Evolutionary conservation across 768 basidiomycete species (phyloP).

Genomic region (Tylopilus intermedius): DNA sequence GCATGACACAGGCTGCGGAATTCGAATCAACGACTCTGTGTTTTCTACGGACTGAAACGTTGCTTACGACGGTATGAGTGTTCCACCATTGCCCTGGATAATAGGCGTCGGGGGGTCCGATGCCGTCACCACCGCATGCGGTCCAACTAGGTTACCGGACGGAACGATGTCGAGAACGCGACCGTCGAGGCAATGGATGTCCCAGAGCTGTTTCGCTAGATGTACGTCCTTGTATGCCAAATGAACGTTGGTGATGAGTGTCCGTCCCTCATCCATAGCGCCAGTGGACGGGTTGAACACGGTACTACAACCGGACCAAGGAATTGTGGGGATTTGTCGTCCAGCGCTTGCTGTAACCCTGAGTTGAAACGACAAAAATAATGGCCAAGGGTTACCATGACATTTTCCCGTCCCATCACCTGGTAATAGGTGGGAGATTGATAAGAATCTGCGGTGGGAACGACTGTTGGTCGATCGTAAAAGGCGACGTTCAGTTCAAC

Average conservation of each 20-base stretch:
- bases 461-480: no score
- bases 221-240: constrained; percentile 27
- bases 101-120: neutral
- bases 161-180: constrained; percentile 24
- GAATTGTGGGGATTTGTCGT: neutral
- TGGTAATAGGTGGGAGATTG: no score
- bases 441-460: no score
- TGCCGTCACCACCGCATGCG: neutral
- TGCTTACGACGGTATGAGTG: constrained; percentile 32
- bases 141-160: constrained; percentile 2
- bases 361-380: neutral
- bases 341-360: neutral
- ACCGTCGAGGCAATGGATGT: constrained; percentile 28
- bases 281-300: no score
- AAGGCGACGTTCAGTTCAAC: no score
- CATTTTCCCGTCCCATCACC: neutral
- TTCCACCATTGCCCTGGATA: constrained; percentile 25
- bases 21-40: constrained; percentile 13
- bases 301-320: no score
- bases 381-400: neutral
- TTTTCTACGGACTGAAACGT: neutral
- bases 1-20: constrained; percentile 49
- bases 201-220: constrained; percentile 28
- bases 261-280: constrained; percentile 4
- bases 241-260: constrained; percentile 26